phyloP scores from a whole-genome alignment of 352 stramenopile species.

The Phytophthora aleatoria region DNA sequence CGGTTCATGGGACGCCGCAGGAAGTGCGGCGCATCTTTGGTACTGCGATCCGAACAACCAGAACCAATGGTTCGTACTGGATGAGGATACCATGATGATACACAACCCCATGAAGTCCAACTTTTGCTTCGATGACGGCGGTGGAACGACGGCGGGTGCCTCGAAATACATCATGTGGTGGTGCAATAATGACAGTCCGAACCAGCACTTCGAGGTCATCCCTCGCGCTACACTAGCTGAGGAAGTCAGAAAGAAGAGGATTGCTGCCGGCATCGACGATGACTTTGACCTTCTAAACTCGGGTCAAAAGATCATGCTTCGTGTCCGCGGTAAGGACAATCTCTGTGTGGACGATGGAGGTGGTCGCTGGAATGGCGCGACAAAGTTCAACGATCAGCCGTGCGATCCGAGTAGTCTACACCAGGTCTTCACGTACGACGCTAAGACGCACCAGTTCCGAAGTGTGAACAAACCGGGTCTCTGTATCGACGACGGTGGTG shows the following conservation, averaged over 20 bases:
- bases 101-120: constrained; percentile 35
- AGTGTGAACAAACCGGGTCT: constrained; percentile 27
- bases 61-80: constrained; percentile 31
- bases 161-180: constrained; percentile 10
- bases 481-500: constrained; percentile 35
- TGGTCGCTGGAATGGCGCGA: constrained; percentile 22
- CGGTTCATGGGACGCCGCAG: constrained; percentile 15
- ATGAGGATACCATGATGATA: constrained; percentile 30
- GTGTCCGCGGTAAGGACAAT: constrained; percentile 29
- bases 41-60: constrained; percentile 33
- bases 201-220: constrained; percentile 27
- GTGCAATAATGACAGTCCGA: constrained; percentile 15
- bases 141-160: constrained; percentile 12
- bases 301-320: constrained; percentile 29
- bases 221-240: constrained; percentile 7
- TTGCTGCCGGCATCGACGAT: constrained; percentile 16
- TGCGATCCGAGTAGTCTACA: constrained; percentile 33
- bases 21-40: constrained; percentile 20
- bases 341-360: constrained; percentile 44
- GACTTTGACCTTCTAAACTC: constrained; percentile 20
- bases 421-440: constrained; percentile 37
- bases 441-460: constrained; percentile 19
- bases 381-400: constrained; percentile 18
- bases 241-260: constrained; percentile 12
- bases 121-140: constrained; percentile 40